Evolutionary conservation across 2,329 filamentous ascomycete species (phyloP), one percentile per base, ranked within the genome.

Genomic region (Exophiala xenobiotica): DNA sequence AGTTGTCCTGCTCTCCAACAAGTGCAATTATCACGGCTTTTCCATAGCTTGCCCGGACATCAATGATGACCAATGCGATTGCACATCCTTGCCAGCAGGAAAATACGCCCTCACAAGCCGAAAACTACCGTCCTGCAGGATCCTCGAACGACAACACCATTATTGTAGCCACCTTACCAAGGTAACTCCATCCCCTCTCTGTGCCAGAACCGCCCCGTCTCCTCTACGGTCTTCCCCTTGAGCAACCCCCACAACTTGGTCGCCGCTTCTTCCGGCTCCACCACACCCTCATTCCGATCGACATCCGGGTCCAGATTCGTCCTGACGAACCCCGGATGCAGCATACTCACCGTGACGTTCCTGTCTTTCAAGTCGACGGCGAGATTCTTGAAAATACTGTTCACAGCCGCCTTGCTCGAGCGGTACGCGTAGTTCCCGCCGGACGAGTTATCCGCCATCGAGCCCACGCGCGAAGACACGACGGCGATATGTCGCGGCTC

Each of bases 201-300:
- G 63, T 74, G 71, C 64, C 67, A 74, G 54, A 73, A 75, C 54
- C 51, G 72, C 20, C 72, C 72, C 14, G 67, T 70, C 20, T 70
- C 68, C 46, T 70, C 67, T 12, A 73, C 53, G 1, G 60, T 63
- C 57, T 74, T 73, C 4, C 49, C 49, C 53, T 63, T 63, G 41
- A 73, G 49, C 2, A 75, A 65, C 11, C 53, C 50, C 70, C 68
- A 76, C 51, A 74, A 53, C 62, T 75, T 73, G 23, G 41, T 57
- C 16, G 70, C 74, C 33, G 73, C 73, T 58, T 73, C 69, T 6
- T 71, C 70, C 6, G 72, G 70, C 60, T 70, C 64, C n/a, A 76
- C 70, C n/a, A 66, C 67, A 14, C 69, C 70, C 22, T 60, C 49
- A 1, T 57, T 43, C 12, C 44, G 51, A 0, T 24, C 37, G 12